Base-by-base conservation (phyloP, 2,329 filamentous ascomycete genomes). In the Colletotrichum sidae region DNA sequence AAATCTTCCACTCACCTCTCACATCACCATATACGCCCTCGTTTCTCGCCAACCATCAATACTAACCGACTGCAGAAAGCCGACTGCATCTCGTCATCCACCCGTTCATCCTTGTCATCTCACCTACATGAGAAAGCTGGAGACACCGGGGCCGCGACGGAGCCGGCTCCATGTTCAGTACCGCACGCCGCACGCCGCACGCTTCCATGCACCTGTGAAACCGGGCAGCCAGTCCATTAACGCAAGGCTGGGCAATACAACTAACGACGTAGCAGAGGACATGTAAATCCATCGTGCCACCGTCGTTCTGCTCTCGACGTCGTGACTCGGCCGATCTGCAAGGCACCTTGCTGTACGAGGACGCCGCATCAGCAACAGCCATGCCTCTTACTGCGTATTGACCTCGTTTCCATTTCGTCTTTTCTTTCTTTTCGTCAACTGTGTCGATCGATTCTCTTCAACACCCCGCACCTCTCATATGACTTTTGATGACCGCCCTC, bases 121-220 rank as follows among this genome's bases (percentile, higher is more conserved):
- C 47, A 66, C 63, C 47, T 37, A 54, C 63, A 66, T 63, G 53
- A 56, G 47, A 52, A 47, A 55, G 46, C 33, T 47, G 52, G 35
- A 52, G 51, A 65, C 46, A 13, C 25, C 45, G 17, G 35, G 25
- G 25, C 25, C 25, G 25, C 25, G 44, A n/a, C 35, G 11, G 45
- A 25, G 38, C 46, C n/a, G 8, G n/a, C 51, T 35, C 37, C 44
- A 35, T 52, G 34, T 34, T 47, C 47, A 44, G 25, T 25, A 25
- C 25, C 25, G 25, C 33, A 35, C 51, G 46, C 25, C 25, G 25
- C 33, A 35, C 51, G 46, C 45, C 56, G 41, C 35, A 46, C 25
- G 33, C 15, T 50, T 35, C 6, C 38, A 58, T 35, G 35, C 13
- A 11, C 12, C 35, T 35, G 34, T n/a, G 52, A 25, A 45, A 55